Evolutionary conservation across 2,329 filamentous ascomycete genomes (phyloP), one percentile per base, ranked within the genome.

Genomic region (Canariomyces notabilis): DNA sequence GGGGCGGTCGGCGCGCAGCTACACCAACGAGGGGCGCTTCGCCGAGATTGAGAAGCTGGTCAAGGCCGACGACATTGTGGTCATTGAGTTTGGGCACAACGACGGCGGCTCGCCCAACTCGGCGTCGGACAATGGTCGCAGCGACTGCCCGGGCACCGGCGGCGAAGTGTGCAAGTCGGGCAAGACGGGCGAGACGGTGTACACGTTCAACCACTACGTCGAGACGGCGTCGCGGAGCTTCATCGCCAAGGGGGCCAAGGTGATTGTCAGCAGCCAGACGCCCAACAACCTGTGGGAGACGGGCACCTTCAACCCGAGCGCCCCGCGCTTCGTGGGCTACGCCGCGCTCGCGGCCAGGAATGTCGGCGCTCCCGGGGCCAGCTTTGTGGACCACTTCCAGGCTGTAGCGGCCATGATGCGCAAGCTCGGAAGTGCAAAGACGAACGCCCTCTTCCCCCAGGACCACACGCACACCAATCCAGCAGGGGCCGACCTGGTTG

Each of bases 51-150:
- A 74, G 48, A 61, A 65, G 31, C 54, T 68, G 2, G 65, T 83
- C 12, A 51, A 72, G 54, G 46, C 69, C 3, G 78, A 76, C 48
- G 82, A 85, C 65, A 79, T 77, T 56, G 80, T 85, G 8, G 68
- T 85, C 46, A 83, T 86, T 49, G 80, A 84, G 57, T 85, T 86
- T 58, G 82, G 83, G 0, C 82, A 86, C 69, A 87, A 86, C 61
- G 83, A 86, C 58, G 82, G 80, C 35, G 79, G 80, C 5, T 71
- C 71, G 2, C 69, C 79, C 2, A 57, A 54, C 42, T 60, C 61
- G 6, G 67, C 55, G 7, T 52, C 61, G 11, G 81, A 85, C 64
- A 84, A 84, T 56, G 79, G 78, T 4, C 74, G 80, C 20, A 73
- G 71, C 12, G 78, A 76, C 54, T 85, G 82, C 54, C 63, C 61